Conservation (phyloP, 768 basidiomycete species). For the Cystobasidium ongulense region DNA sequence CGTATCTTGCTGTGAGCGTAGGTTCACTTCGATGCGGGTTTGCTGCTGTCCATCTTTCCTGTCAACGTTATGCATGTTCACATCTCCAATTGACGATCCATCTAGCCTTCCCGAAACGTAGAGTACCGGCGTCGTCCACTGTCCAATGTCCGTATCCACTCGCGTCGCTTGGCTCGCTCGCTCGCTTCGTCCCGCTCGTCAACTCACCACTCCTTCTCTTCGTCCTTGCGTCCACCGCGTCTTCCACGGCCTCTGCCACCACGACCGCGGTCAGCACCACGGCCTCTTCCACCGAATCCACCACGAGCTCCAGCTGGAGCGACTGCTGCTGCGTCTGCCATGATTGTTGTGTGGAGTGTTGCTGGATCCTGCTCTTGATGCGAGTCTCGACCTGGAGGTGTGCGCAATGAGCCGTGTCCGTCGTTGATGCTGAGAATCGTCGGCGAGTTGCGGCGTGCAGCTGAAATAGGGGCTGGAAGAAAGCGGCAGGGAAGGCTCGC, state of each 20-base stretch:
- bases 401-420: neutral
- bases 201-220: conserved; percentile 96
- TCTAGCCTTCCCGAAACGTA: too few relatives aligned
- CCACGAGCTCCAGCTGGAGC: conserved; percentile 68
- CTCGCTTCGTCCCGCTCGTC: neutral
- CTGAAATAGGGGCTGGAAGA: neutral
- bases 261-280: conserved; percentile 45
- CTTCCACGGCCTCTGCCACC: conserved; percentile 55
- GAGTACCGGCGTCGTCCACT: too few relatives aligned
- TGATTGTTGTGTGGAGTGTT: neutral
- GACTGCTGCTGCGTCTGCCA: conserved; percentile 55
- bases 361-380: neutral
- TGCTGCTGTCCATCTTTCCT: too few relatives aligned
- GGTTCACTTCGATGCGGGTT: neutral
- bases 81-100: too few relatives aligned
- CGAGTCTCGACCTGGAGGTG: too few relatives aligned
- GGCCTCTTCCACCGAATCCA: conserved; percentile 70
- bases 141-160: too few relatives aligned
- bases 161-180: neutral
- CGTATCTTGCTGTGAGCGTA: neutral
- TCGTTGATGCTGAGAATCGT: neutral
- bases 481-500: neutral
- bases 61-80: too few relatives aligned
- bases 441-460: neutral
- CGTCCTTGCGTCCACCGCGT: conserved; percentile 95